Evolutionary conservation across 2,329 filamentous ascomycete species (phyloP), one percentile per base, ranked within the genome.

Genomic region (Alternaria sp.): DNA sequence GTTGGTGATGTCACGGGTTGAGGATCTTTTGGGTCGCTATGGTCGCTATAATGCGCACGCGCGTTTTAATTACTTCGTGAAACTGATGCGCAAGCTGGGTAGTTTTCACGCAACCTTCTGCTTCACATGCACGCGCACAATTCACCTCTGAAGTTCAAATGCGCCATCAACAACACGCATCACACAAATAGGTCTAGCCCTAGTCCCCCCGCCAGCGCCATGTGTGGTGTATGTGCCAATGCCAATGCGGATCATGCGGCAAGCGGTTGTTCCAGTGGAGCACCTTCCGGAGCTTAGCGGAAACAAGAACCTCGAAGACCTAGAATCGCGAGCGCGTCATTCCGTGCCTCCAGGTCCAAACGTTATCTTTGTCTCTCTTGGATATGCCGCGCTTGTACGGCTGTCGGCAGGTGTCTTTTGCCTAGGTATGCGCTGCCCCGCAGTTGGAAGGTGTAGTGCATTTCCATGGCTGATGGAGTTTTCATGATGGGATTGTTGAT

Each of bases 231-330:
- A 33, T 33, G 33, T n/a, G 15, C 33, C 33, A 37, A 37, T 41
- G 30, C 44, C 45, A 26, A 57, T 51, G 59, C 59, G 59, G 53
- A 61, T 61, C 59, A 61, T 61, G 54, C 58, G 58, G 58, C 58
- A 59, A 45, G 56, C 41, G 57, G 57, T 25, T 45, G 47, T 25
- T 33, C 49, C 28, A 54, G 57, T 59, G 55, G 55, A 58, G 45
- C 44, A 25, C 15, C 23, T 58, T 33, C 55, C 37, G 54, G 54
- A 58, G 46, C 33, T 61, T 58, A 28, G 53, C 58, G 53, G 58
- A 50, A 44, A 43, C 44, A 56, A 33, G 23, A 45, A 56, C 26
- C 25, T 28, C 18, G 28, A 47, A 20, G 44, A 47, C 44, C 44
- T 49, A 41, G 55, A 41, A 49, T 49, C 44, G 12, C 33, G 21